Conservation (phyloP, 1,139 yeast genomes). For the Saccharomyces uvarum region DNA sequence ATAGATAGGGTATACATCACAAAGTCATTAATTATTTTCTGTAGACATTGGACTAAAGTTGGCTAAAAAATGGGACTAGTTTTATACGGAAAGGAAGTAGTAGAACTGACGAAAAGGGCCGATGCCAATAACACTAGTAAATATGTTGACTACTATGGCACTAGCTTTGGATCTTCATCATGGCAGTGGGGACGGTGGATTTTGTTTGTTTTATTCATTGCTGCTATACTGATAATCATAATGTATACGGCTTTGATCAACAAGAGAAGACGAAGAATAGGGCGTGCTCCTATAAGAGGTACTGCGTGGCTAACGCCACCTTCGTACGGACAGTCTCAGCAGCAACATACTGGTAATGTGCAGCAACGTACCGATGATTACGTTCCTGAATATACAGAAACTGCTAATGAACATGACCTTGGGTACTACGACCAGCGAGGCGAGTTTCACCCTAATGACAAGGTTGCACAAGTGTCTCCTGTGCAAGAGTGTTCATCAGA, state of each 20-base stretch:
- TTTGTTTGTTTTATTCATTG: conserved; percentile 38
- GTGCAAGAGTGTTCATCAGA: neutral
- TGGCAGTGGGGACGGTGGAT: conserved; percentile 38
- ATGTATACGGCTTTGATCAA: conserved; percentile 49
- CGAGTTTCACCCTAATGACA: conserved; percentile 34
- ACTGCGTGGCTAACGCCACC: conserved; percentile 92
- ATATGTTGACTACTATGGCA: neutral
- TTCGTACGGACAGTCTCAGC: conserved; percentile 61
- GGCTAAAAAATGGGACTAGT: neutral
- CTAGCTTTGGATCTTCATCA: neutral
- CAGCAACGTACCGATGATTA: conserved; percentile 36
- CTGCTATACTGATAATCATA: conserved; percentile 35
- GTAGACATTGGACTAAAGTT: neutral
- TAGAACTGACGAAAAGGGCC: neutral
- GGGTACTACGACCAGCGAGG: conserved; percentile 75
- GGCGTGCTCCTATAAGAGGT: conserved; percentile 64
- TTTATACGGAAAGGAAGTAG: neutral
- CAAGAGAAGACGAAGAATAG: conserved; percentile 48
- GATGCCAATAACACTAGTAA: neutral
- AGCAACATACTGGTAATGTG: conserved; percentile 36
- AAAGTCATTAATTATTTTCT: neutral
- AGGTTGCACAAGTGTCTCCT: conserved; percentile 8
- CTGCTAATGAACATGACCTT: conserved; percentile 60
- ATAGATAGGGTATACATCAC: neutral
- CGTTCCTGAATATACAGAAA: conserved; percentile 61